These are phyloP conservation scores for Fusarium goolgardi DNA, from an alignment of 2,329 filamentous ascomycete genomes.

Conservation along the genomic window DNA sequence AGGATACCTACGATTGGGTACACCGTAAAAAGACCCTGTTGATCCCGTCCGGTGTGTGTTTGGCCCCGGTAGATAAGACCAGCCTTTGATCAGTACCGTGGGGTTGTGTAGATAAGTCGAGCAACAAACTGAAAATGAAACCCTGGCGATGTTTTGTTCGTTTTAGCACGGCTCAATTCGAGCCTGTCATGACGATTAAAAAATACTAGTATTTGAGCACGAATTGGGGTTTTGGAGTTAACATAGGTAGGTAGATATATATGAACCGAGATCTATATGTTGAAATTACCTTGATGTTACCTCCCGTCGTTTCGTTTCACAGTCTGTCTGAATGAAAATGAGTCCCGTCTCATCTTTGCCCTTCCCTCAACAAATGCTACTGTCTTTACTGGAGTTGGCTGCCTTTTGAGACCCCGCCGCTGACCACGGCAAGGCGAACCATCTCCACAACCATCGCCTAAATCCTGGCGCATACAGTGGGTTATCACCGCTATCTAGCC, in stretches of 20 bases:
- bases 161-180: not conserved
- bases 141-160: not conserved
- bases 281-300: not conserved
- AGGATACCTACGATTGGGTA: not conserved
- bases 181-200: not conserved
- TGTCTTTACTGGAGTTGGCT: not conserved
- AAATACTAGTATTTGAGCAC: not conserved
- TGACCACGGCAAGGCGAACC: slow-evolving; percentile 43
- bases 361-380: not conserved
- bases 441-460: slow-evolving; percentile 39
- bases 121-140: not conserved
- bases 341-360: not conserved
- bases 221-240: slow-evolving; percentile 4
- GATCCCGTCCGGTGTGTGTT: slow-evolving; percentile 9
- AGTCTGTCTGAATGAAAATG: not conserved
- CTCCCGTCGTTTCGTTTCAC: not conserved
- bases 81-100: slow-evolving; percentile 5
- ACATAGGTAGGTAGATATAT: not conserved
- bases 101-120: slow-evolving; percentile 14
- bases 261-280: not conserved
- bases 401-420: slow-evolving; percentile 31
- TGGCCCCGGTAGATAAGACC: slow-evolving; percentile 19
- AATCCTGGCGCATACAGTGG: slow-evolving; percentile 30
- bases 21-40: slow-evolving; percentile 13
- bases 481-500: slow-evolving; percentile 15